Evolutionary conservation across 106 monocot species (phyloP).

Genomic region (Dioscorea dumetorum): DNA sequence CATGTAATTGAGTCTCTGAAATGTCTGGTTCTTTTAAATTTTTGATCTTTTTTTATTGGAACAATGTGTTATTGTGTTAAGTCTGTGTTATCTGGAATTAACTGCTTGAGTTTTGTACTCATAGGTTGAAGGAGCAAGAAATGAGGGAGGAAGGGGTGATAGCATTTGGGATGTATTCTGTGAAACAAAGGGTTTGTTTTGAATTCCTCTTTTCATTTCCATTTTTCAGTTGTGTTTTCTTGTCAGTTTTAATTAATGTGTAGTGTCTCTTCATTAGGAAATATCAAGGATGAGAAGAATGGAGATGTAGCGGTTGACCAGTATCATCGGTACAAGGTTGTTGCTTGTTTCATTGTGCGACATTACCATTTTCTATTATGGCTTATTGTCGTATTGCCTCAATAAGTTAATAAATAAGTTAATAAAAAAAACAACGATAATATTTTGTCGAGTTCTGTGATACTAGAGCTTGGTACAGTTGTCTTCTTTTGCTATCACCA

Average conservation of each 20-base stretch:
- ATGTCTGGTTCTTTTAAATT: too few relatives aligned
- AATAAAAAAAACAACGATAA: too few relatives aligned
- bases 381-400: too few relatives aligned
- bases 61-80: not conserved
- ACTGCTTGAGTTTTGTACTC: not conserved
- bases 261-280: constrained; percentile 31
- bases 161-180: constrained; percentile 89
- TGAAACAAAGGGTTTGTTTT: constrained; percentile 44
- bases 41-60: too few relatives aligned
- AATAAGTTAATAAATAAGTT: too few relatives aligned
- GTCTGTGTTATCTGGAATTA: too few relatives aligned
- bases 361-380: too few relatives aligned
- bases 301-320: constrained; percentile 78
- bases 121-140: constrained; percentile 92
- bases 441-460: too few relatives aligned
- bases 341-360: not conserved
- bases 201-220: not conserved
- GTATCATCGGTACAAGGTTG: constrained; percentile 94
- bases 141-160: constrained; percentile 64
- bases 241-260: not conserved
- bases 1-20: too few relatives aligned
- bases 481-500: too few relatives aligned
- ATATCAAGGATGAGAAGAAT: constrained; percentile 69
- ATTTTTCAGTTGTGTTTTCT: constrained; percentile 1
- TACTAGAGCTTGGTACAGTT: too few relatives aligned